Evolutionary conservation across 1,284 basidiomycete genomes (phyloP).

Genomic region (Testicularia cyperi): DNA sequence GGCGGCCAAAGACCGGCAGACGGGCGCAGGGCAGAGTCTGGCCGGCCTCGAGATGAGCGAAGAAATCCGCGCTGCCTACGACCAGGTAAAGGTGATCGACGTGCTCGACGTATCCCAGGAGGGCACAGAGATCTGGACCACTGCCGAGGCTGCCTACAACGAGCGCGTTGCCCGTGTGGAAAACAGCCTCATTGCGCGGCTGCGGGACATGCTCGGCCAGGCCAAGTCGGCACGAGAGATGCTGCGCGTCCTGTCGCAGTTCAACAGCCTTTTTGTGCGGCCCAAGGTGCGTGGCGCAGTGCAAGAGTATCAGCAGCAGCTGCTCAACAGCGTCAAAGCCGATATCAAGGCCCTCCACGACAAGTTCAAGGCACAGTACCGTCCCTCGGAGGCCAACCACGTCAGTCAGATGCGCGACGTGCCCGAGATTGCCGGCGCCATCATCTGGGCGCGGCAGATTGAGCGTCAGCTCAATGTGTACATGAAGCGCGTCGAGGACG

Average conservation of each 20-base stretch:
- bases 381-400: conserved; percentile 90
- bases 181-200: conserved; percentile 92
- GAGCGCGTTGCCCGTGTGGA: conserved; percentile 95
- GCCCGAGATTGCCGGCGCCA: conserved; percentile 92
- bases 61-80: conserved; percentile 86
- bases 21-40: conserved; percentile 55
- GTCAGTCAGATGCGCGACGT: conserved; percentile 98
- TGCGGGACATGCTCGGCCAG: conserved; percentile 89
- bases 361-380: conserved; percentile 80
- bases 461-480: conserved; percentile 92
- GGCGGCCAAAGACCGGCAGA: conserved; percentile 29
- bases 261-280: conserved; percentile 93
- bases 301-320: conserved; percentile 92
- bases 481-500: conserved; percentile 99
- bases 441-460: conserved; percentile 98
- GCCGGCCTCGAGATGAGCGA: conserved; percentile 90
- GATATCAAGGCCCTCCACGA: conserved; percentile 94
- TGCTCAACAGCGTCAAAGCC: conserved; percentile 73
- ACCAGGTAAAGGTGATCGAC: conserved; percentile 91
- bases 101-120: conserved; percentile 81
- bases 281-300: conserved; percentile 87
- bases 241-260: conserved; percentile 98
- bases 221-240: conserved; percentile 97
- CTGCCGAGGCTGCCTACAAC: conserved; percentile 95
- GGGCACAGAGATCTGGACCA: conserved; percentile 97